Base-by-base conservation (phyloP, 2,329 filamentous ascomycete species). In the Claviceps sp. region DNA sequence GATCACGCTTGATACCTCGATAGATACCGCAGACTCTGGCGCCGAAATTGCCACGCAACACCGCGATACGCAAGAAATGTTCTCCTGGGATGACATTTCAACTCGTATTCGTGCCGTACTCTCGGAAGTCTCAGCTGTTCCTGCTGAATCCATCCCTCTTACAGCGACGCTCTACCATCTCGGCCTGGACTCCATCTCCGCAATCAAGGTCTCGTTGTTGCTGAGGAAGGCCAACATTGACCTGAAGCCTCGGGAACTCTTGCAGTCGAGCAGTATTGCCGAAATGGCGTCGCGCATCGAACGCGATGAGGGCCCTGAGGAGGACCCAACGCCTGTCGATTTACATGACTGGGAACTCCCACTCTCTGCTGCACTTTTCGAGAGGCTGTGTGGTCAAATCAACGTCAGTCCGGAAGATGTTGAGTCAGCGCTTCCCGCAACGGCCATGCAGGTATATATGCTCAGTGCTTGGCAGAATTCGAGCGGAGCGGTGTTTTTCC, bases 121-220 rank as follows among this genome's bases (percentile, higher is more conserved):
- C 14, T 69, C 74, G 0, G 62, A 73, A 34, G 72, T 90, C 0
- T 86, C 89, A 0, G 78, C 76, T 16, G 67, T 85, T 0, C 70
- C 81, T 0, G 66, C 72, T 18, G 62, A 72, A 0, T 71, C 79
- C 1, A 85, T 95, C 49, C 66, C 69, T 2, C 74, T 73, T 52
- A 70, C 73, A 1, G 77, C 82, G 49, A 87, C 77, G 0, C 77
- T 95, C 13, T 95, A 93, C 65, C 83, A 93, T 56, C 74, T 96
- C 1, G 90, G 90, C 0, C 78, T 96, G 1, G 90, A 96, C 63
- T 96, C 90, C 0, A 95, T 96, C 64, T 91, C 84, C 56, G 85
- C 89, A 1, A 93, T 96, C 69, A 94, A 93, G 61, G 81, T 89
- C 3, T 81, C 82, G 8, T 77, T 84, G 0, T 71, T 89, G 7